phyloP scores from a whole-genome alignment of 495 filamentous ascomycete species.

The Trypethelium eluteriae region DNA sequence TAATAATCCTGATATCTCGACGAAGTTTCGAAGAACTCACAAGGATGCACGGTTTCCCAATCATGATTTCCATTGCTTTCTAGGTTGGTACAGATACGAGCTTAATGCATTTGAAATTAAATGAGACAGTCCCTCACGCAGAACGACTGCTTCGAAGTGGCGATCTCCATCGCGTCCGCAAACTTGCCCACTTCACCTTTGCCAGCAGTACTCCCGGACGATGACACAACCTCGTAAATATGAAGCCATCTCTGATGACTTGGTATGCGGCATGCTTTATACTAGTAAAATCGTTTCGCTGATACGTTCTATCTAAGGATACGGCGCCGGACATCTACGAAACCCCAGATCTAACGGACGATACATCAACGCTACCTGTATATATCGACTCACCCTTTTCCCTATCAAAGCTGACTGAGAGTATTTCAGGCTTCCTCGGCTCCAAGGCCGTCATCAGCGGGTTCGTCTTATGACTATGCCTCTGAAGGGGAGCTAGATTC shows the following conservation, averaged over 20 bases:
- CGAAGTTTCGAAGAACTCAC: too few species aligned
- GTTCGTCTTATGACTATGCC: neutral
- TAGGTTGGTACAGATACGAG: too few species aligned
- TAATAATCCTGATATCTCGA: too few species aligned
- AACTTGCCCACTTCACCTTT: neutral
- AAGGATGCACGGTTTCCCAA: too few species aligned
- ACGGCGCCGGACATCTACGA: conserved; percentile 29
- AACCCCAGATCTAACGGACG: conserved; percentile 18
- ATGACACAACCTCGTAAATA: conserved; percentile 8
- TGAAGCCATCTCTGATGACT: conserved; percentile 1
- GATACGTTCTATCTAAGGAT: neutral
- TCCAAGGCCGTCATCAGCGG: conserved; percentile 7
- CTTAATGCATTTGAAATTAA: too few species aligned
- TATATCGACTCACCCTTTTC: neutral
- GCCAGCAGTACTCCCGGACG: neutral
- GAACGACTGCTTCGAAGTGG: neutral
- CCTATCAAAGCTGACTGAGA: neutral
- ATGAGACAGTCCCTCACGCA: too few species aligned
- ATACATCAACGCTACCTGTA: conserved; percentile 12
- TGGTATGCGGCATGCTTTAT: neutral
- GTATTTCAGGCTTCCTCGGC: neutral
- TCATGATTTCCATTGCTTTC: too few species aligned
- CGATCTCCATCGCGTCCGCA: neutral
- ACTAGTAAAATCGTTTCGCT: neutral
- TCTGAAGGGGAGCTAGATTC: neutral